Conservation (phyloP, 106 monocot genomes). For the Acanthochlamys bracteata region DNA sequence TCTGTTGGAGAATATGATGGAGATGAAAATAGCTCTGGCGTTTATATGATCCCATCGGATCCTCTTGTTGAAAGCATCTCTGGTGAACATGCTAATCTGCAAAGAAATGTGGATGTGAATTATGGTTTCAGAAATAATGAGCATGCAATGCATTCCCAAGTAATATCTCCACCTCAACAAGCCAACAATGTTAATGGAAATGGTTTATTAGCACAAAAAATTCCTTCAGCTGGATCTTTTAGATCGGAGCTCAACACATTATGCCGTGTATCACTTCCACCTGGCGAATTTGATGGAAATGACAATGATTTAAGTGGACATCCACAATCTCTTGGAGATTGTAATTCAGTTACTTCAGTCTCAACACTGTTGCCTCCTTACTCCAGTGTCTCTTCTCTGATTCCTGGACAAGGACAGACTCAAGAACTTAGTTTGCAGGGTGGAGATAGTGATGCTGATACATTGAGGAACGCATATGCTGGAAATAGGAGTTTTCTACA, state of each 20-base stretch:
- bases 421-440: slow-evolving; percentile 29
- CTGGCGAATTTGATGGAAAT: slow-evolving; percentile 18
- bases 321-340: slow-evolving; percentile 25
- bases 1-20: slow-evolving; percentile 9
- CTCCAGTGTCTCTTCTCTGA: slow-evolving; percentile 12
- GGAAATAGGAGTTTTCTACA: slow-evolving; percentile 9
- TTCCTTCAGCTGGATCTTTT: slow-evolving; percentile 22
- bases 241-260: slow-evolving; percentile 21
- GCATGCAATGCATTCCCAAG: slow-evolving; percentile 1
- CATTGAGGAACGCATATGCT: not conserved
- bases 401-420: slow-evolving; percentile 8
- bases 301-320: slow-evolving; percentile 15
- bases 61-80: slow-evolving; percentile 14
- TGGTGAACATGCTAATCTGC: slow-evolving; percentile 13
- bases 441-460: slow-evolving; percentile 10
- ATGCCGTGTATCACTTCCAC: slow-evolving; percentile 6
- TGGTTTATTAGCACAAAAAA: no score
- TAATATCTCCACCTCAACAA: slow-evolving; percentile 1
- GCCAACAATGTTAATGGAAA: slow-evolving; percentile 3
- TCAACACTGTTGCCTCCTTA: slow-evolving; percentile 30
- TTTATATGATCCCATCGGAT: slow-evolving; percentile 18
- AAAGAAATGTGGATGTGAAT: slow-evolving; percentile 19
- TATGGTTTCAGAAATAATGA: slow-evolving; percentile 9
- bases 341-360: slow-evolving; percentile 17
- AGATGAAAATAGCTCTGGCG: slow-evolving; percentile 15